Base-by-base conservation (phyloP, 345 rosid species). In the Aquilaria sinensis region DNA sequence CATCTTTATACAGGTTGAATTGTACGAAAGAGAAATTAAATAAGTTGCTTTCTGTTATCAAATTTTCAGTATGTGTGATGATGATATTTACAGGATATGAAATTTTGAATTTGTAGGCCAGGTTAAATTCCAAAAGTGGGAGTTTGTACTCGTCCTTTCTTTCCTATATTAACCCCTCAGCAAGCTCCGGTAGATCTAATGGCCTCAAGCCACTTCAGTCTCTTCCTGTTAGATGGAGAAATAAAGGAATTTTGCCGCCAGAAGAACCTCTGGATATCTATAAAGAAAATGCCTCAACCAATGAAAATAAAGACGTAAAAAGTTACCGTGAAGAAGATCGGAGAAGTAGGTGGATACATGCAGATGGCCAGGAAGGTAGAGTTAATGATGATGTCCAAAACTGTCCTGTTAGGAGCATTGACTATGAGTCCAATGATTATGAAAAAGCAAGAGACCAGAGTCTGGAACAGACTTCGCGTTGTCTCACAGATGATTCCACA, bases 81-180 rank as follows among this genome's bases (percentile, higher is more conserved):
- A n/a, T 62, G 52, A 41, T 7, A 16, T 68, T 48, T 37, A 37
- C 5, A 57, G 74, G 76, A 78, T 46, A 14, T 37, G 16, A 56
- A 71, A 67, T 45, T 68, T 73, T 67, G 59, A 74, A 60, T 80
- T 77, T 90, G 77, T 77, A 90, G 96, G 92, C 80, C 73, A 79
- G 81, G 76, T 59, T 63, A 10, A 52, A 62, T 61, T 71, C 83
- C 31, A 73, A 70, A 57, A 84, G 72, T 58, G 81, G 75, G 34
- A 87, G 67, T 58, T 65, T 81, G 1, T 47, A 75, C 12, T 64
- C 84, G 57, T 88, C 96, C 0, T 70, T 76, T 58, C 77, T 90
- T 66, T 74, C 94, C 43, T 75, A 66, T 29, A 33, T 67, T 31
- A 13, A 53, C 33, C 82, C 83, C 47, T 59, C 80, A 3, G 49